phyloP scores from a whole-genome alignment of 2,329 filamentous ascomycete species.

The Paraphoma sp. region DNA sequence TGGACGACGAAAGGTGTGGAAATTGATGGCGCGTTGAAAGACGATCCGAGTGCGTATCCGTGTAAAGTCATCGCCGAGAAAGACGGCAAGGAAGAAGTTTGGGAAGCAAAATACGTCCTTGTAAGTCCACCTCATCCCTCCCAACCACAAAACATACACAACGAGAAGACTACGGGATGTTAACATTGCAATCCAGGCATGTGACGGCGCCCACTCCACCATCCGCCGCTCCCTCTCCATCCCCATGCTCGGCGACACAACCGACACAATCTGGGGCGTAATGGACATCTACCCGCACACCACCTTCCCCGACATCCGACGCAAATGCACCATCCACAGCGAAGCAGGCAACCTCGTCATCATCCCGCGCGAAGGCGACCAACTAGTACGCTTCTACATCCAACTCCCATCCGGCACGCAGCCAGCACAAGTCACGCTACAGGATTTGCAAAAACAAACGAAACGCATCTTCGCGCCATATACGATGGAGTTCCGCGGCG shows the following conservation, averaged over 20 bases:
- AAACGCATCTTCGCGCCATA: slow-evolving; percentile 63
- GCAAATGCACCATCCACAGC: slow-evolving; percentile 58
- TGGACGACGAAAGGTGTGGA: slow-evolving; percentile 58
- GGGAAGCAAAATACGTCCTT: slow-evolving; percentile 48
- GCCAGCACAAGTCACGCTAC: slow-evolving; percentile 60
- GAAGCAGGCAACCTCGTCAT: slow-evolving; percentile 56
- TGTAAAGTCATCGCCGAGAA: slow-evolving; percentile 43
- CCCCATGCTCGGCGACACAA: slow-evolving; percentile 66
- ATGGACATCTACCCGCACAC: slow-evolving; percentile 61
- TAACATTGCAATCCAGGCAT: too few species aligned
- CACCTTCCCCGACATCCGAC: slow-evolving; percentile 59
- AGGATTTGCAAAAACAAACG: slow-evolving; percentile 61
- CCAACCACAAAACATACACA: too few species aligned
- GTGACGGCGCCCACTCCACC: slow-evolving; percentile 61
- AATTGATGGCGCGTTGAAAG: slow-evolving; percentile 54
- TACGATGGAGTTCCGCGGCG: slow-evolving; percentile 60
- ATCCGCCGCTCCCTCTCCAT: slow-evolving; percentile 59
- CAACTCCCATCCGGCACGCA: slow-evolving; percentile 60
- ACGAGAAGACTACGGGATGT: too few species aligned
- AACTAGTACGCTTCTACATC: slow-evolving; percentile 68
- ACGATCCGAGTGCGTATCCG: slow-evolving; percentile 38
- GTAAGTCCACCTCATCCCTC: too few species aligned
- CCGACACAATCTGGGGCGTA: slow-evolving; percentile 64
- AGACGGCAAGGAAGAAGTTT: slow-evolving; percentile 36
- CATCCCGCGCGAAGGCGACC: slow-evolving; percentile 61